Percentiles rank a stretch among this genome's conserved stretches.
These are phyloP conservation scores for Turritis glabra DNA, from an alignment of 345 rosid species.

Conservation along the genomic window DNA sequence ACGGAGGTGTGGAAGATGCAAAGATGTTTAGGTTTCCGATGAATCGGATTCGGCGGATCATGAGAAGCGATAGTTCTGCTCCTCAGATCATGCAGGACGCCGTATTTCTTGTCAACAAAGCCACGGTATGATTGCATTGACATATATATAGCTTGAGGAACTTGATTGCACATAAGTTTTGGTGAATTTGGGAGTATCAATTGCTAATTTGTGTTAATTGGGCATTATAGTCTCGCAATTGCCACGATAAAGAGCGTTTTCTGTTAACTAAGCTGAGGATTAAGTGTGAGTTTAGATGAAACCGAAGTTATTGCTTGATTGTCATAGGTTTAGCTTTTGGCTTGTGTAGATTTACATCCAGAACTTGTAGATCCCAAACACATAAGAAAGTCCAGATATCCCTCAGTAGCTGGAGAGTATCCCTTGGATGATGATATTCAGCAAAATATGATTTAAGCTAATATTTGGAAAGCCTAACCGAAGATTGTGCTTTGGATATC, in stretches of 20 bases:
- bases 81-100: slow-evolving; percentile 55
- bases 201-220: slow-evolving; percentile 5
- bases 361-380: background rate
- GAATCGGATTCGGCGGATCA: slow-evolving; percentile 69
- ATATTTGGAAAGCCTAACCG: background rate
- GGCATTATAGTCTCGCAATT: background rate
- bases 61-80: slow-evolving; percentile 49
- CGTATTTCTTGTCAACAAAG: slow-evolving; percentile 76
- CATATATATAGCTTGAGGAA: background rate
- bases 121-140: no score
- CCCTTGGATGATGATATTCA: no score
- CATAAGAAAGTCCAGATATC: background rate
- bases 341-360: background rate
- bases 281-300: background rate
- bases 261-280: background rate
- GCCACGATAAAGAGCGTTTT: background rate
- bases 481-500: background rate
- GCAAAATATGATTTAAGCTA: background rate
- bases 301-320: background rate
- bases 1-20: slow-evolving; percentile 42
- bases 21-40: slow-evolving; percentile 61
- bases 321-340: background rate
- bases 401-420: no score
- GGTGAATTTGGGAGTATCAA: slow-evolving; percentile 1
- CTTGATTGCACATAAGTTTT: background rate